Evolutionary conservation across 148 eudicot species (phyloP).

Genomic region (Rhododendron griersonianum): DNA sequence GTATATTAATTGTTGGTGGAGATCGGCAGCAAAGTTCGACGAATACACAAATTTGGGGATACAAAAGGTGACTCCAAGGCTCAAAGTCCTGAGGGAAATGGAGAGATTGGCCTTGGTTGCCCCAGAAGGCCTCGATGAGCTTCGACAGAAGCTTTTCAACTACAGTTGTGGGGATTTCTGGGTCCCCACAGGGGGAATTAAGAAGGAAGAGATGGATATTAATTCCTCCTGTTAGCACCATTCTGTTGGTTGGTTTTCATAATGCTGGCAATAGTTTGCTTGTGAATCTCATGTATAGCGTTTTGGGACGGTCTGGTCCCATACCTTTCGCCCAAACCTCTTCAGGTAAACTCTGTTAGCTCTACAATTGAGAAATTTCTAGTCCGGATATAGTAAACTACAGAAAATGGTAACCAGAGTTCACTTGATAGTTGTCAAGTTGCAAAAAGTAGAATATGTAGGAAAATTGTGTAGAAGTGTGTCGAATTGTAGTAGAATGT

Average conservation of each 20-base stretch:
- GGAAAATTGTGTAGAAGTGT: background rate
- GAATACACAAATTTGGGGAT: slow-evolving; percentile 25
- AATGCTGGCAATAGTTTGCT: slow-evolving; percentile 47
- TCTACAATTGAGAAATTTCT: background rate
- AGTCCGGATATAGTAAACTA: background rate
- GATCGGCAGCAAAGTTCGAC: slow-evolving; percentile 27
- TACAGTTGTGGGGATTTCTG: slow-evolving; percentile 51
- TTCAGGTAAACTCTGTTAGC: slow-evolving; percentile 6
- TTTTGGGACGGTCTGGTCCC: slow-evolving; percentile 42
- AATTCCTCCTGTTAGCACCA: slow-evolving; percentile 21
- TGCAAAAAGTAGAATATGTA: background rate
- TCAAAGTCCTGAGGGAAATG: slow-evolving; percentile 34
- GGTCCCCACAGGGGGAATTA: slow-evolving; percentile 46
- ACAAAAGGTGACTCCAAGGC: slow-evolving; percentile 28
- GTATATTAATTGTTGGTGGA: slow-evolving; percentile 45
- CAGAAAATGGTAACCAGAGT: background rate
- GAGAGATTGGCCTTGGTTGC: slow-evolving; percentile 44
- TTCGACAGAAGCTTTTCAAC: slow-evolving; percentile 41
- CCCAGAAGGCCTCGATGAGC: slow-evolving; percentile 39
- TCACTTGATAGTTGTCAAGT: background rate
- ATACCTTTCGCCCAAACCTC: slow-evolving; percentile 50
- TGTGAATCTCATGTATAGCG: slow-evolving; percentile 52
- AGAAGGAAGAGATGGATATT: slow-evolving; percentile 38
- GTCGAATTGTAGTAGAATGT: no score
- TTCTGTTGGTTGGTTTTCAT: slow-evolving; percentile 38